phyloP scores from a whole-genome alignment of 192 early-diverging fungal genomes.

The Backusella sp. region DNA sequence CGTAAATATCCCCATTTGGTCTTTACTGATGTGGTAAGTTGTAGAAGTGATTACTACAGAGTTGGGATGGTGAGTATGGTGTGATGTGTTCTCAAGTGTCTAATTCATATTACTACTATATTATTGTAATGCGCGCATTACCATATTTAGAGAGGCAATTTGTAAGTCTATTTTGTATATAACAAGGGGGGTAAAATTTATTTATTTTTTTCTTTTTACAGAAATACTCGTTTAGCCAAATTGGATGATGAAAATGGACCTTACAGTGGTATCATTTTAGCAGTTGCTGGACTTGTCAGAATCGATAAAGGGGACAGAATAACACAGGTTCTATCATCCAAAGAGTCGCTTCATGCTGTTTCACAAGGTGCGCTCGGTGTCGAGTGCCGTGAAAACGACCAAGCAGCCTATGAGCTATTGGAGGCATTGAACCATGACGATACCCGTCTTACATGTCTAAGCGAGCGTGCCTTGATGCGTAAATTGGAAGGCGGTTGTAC shows the following conservation, averaged over 20 bases:
- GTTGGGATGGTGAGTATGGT: neutral
- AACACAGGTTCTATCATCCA: constrained; percentile 59
- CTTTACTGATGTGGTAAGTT: constrained; percentile 76
- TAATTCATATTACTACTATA: neutral
- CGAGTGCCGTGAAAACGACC: constrained; percentile 75
- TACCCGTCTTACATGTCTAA: constrained; percentile 66
- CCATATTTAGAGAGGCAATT: constrained; percentile 31
- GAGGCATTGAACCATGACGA: constrained; percentile 61
- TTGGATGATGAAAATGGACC: constrained; percentile 71
- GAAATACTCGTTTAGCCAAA: constrained; percentile 88
- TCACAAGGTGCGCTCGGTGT: constrained; percentile 91
- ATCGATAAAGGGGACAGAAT: constrained; percentile 69
- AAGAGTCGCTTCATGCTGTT: constrained; percentile 79
- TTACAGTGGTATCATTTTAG: constrained; percentile 80
- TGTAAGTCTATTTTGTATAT: constrained; percentile 32
- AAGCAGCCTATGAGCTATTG: constrained; percentile 45
- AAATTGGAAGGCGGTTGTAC: constrained; percentile 92
- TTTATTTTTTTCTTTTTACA: constrained; percentile 51
- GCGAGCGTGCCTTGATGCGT: constrained; percentile 87
- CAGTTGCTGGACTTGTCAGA: constrained; percentile 82
- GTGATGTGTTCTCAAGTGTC: neutral
- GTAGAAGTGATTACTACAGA: neutral
- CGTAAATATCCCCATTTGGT: constrained; percentile 70
- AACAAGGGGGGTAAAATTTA: neutral
- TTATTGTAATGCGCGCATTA: neutral